A percentile compares a stretch with the other conserved stretches of the same genome.
Evolutionary conservation across 805 yeast genomes (phyloP).

Genomic region (Yarrowia sp.): DNA sequence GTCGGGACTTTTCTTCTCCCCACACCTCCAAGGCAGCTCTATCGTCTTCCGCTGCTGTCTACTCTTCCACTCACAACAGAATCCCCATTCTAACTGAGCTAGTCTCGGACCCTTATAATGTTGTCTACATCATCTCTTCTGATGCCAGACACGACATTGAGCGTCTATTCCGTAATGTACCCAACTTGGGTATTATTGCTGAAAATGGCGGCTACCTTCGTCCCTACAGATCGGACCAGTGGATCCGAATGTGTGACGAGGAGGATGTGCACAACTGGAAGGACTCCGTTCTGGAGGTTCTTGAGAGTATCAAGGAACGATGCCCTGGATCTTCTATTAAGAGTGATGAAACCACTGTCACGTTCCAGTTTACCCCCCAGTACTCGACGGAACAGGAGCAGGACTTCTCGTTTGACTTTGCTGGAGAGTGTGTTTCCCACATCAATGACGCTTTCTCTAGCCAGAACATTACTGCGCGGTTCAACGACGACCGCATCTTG

Average conservation of each 20-base stretch:
- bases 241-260: constrained; percentile 33
- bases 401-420: constrained; percentile 60
- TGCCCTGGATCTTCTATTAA: constrained; percentile 74
- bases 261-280: constrained; percentile 47
- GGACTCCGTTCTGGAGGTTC: constrained; percentile 51
- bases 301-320: constrained; percentile 65
- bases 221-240: constrained; percentile 30
- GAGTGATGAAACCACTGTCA: constrained; percentile 69
- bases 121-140: constrained; percentile 68
- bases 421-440: constrained; percentile 84
- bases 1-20: constrained; percentile 30
- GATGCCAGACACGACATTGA: constrained; percentile 63
- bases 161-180: constrained; percentile 61
- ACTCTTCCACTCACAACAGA: constrained; percentile 59
- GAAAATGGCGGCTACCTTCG: constrained; percentile 83
- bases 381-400: constrained; percentile 47
- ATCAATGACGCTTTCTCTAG: constrained; percentile 70
- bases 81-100: constrained; percentile 58
- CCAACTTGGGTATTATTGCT: constrained; percentile 76
- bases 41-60: constrained; percentile 31
- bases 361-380: constrained; percentile 64
- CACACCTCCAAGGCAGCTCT: neutral
- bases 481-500: constrained; percentile 40
- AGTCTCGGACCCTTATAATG: constrained; percentile 53
- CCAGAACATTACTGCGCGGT: constrained; percentile 70